phyloP scores from a whole-genome alignment of 2,329 filamentous ascomycete species.

The Fusarium hostae region DNA sequence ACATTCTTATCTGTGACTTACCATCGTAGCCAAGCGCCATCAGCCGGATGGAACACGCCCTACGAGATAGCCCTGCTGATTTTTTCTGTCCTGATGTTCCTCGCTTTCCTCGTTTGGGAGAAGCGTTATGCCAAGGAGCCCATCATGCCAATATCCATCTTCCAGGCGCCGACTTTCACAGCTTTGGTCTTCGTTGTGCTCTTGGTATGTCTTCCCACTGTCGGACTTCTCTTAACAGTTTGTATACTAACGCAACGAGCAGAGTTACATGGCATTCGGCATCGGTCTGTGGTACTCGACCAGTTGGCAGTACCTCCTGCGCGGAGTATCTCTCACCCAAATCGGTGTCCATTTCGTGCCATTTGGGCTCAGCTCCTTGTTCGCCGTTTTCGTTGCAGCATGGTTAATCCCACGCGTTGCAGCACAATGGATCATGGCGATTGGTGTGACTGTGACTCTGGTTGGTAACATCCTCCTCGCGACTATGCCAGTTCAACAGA shows the following conservation, averaged over 20 bases:
- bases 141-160: slow-evolving; percentile 60
- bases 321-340: slow-evolving; percentile 50
- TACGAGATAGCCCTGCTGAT: slow-evolving; percentile 56
- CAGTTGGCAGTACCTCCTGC: slow-evolving; percentile 57
- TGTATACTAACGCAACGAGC: not conserved
- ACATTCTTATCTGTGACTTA: fast-evolving
- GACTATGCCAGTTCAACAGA: slow-evolving; percentile 58
- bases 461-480: slow-evolving; percentile 42
- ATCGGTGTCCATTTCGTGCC: slow-evolving; percentile 5
- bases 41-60: slow-evolving; percentile 56
- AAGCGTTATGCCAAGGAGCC: slow-evolving; percentile 51
- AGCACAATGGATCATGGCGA: slow-evolving; percentile 60
- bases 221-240: fast-evolving
- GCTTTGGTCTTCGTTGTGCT: slow-evolving; percentile 56
- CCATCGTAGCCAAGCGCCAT: slow-evolving; percentile 52
- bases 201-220: slow-evolving; percentile 24
- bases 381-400: slow-evolving; percentile 41
- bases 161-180: slow-evolving; percentile 56
- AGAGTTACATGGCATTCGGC: slow-evolving; percentile 59
- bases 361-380: slow-evolving; percentile 2
- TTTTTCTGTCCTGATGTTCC: slow-evolving; percentile 47
- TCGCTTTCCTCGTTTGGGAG: slow-evolving; percentile 56
- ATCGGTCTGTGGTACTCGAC: slow-evolving; percentile 61
- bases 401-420: slow-evolving; percentile 59
- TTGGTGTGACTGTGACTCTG: slow-evolving; percentile 48